These are phyloP conservation scores for Exophiala sp. DNA, from an alignment of 2,329 filamentous ascomycete species.

Conservation along the genomic window DNA sequence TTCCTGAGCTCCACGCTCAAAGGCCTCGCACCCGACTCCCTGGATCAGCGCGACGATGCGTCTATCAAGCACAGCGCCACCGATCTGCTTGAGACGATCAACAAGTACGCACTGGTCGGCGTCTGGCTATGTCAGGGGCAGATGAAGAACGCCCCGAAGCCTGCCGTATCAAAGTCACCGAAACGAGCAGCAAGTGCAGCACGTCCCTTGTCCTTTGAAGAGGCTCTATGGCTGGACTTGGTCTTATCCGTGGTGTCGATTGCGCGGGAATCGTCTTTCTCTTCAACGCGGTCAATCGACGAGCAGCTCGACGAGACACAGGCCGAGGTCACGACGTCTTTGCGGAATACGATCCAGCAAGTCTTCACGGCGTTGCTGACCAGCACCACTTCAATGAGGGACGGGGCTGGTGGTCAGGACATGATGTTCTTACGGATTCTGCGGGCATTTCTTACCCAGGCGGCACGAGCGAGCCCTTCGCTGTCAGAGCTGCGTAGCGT, in stretches of 20 bases:
- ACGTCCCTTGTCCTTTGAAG: conserved; percentile 57
- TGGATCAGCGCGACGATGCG: conserved; percentile 53
- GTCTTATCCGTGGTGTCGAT: conserved; percentile 61
- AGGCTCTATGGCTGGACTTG: conserved; percentile 64
- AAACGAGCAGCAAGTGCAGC: conserved; percentile 45
- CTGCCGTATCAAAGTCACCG: conserved; percentile 35
- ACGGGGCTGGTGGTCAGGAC: conserved; percentile 42
- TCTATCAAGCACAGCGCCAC: conserved; percentile 64
- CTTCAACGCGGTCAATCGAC: conserved; percentile 21
- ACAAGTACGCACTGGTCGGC: conserved; percentile 88
- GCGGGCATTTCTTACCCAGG: conserved; percentile 79
- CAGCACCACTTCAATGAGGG: conserved; percentile 57
- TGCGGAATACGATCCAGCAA: conserved; percentile 80
- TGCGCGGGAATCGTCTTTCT: conserved; percentile 58
- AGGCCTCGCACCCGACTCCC: conserved; percentile 36
- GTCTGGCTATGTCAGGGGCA: conserved; percentile 94
- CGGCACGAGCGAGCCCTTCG: conserved; percentile 76
- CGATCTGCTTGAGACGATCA: conserved; percentile 71
- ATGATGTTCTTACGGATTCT: conserved; percentile 84
- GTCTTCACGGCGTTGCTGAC: conserved; percentile 83
- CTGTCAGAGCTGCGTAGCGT: conserved; percentile 82
- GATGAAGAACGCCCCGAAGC: conserved; percentile 46
- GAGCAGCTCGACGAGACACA: conserved; percentile 5
- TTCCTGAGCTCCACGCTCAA: conserved; percentile 72
- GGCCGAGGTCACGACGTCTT: conserved; percentile 56